phyloP scores from a whole-genome alignment of 148 eudicot species.

The Dianthus caryophyllus region DNA sequence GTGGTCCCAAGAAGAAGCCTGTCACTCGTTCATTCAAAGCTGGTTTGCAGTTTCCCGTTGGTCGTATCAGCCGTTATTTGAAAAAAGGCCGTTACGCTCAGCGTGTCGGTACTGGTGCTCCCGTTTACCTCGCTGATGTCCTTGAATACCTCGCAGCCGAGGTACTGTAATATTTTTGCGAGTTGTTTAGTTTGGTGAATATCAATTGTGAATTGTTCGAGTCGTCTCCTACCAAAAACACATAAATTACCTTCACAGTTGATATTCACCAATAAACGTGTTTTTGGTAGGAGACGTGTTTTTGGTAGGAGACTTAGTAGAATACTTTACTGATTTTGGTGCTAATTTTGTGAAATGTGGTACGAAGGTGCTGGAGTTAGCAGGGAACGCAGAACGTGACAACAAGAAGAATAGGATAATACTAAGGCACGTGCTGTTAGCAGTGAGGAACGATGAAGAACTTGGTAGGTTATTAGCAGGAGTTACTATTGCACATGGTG shows the following conservation, averaged over 20 bases:
- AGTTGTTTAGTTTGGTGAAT: too few species aligned
- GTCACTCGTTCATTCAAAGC: slow-evolving; percentile 23
- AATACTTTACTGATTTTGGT: too few species aligned
- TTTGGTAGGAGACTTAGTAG: too few species aligned
- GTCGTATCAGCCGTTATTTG: slow-evolving; percentile 23
- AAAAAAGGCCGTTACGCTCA: slow-evolving; percentile 31
- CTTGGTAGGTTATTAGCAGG: background rate
- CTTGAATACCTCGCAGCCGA: slow-evolving; percentile 26
- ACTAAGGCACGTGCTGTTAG: slow-evolving; percentile 1
- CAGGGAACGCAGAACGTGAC: slow-evolving; percentile 63
- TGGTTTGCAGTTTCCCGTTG: slow-evolving; percentile 24
- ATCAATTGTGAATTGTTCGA: too few species aligned
- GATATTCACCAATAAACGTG: too few species aligned
- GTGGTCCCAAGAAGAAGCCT: slow-evolving; percentile 29
- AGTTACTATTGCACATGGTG: background rate
- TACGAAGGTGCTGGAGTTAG: slow-evolving; percentile 53
- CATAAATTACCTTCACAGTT: too few species aligned
- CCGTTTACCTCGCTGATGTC: slow-evolving; percentile 28
- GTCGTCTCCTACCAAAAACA: too few species aligned
- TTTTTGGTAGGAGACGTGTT: too few species aligned
- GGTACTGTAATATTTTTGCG: background rate
- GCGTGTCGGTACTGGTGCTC: slow-evolving; percentile 28
- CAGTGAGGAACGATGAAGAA: slow-evolving; percentile 2
- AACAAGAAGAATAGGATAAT: slow-evolving; percentile 21
- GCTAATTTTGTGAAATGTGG: too few species aligned